Percentiles rank a stretch among this genome's conserved stretches.
Evolutionary conservation across 495 filamentous ascomycete species (phyloP).

Genomic region (Apodospora peruviana): DNA sequence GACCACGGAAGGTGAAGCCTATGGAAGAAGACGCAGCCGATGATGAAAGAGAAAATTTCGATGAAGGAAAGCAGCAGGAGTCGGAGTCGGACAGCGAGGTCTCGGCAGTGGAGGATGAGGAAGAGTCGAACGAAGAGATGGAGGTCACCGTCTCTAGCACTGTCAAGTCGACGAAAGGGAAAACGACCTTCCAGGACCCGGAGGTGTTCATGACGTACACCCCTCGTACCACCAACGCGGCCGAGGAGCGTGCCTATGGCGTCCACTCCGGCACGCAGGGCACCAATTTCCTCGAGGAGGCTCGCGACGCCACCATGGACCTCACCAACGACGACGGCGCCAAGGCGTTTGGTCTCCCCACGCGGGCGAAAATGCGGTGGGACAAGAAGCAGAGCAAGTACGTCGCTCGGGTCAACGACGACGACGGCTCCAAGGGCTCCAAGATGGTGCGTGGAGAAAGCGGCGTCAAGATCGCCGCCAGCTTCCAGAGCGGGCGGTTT

Average conservation of each 20-base stretch:
- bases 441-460: conserved; percentile 84
- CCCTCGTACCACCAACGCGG: conserved; percentile 65
- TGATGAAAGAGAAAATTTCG: conserved; percentile 31
- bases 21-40: conserved; percentile 29
- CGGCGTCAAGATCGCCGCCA: conserved; percentile 91
- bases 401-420: conserved; percentile 82
- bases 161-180: conserved; percentile 41
- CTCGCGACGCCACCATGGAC: conserved; percentile 81
- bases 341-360: conserved; percentile 67
- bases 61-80: conserved; percentile 23
- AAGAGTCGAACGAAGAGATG: conserved; percentile 67
- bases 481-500: conserved; percentile 88
- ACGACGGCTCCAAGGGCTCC: conserved; percentile 82
- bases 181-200: conserved; percentile 64
- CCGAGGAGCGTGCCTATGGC: conserved; percentile 86
- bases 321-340: conserved; percentile 77
- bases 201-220: conserved; percentile 96
- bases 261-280: conserved; percentile 70
- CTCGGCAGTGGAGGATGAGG: conserved; percentile 33
- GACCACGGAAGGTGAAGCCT: conserved; percentile 31
- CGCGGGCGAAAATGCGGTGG: conserved; percentile 76
- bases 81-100: conserved; percentile 20
- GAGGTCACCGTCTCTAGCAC: conserved; percentile 75
- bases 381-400: conserved; percentile 97
- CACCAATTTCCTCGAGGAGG: conserved; percentile 74